phyloP scores from a whole-genome alignment of 2,329 filamentous ascomycete genomes.

The Coleophoma cylindrospora region DNA sequence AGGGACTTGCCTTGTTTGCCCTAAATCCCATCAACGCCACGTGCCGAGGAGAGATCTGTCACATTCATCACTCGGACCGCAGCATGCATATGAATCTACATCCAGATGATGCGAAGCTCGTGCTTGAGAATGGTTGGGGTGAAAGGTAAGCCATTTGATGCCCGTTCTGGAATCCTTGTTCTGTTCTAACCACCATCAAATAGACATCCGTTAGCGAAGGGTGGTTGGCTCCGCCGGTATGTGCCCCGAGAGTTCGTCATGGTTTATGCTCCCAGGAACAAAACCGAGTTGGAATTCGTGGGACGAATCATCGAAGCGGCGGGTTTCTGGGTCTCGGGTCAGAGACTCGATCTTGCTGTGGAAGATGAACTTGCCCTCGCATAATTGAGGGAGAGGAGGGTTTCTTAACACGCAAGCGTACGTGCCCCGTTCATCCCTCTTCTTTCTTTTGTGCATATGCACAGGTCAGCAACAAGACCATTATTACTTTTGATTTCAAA shows the following conservation, averaged over 20 bases:
- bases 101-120: conserved; percentile 67
- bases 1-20: conserved; percentile 72
- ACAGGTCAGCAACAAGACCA: too few relatives aligned
- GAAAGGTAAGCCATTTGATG: conserved; percentile 34
- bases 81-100: conserved; percentile 78
- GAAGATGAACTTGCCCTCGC: neutral
- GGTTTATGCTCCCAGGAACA: conserved; percentile 73
- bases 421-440: too few relatives aligned
- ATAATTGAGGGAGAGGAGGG: too few relatives aligned
- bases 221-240: conserved; percentile 60
- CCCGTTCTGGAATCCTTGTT: neutral
- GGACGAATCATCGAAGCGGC: conserved; percentile 68
- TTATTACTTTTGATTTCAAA: too few relatives aligned
- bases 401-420: too few relatives aligned
- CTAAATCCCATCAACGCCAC: conserved; percentile 60
- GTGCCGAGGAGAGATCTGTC: conserved; percentile 76
- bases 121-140: conserved; percentile 75
- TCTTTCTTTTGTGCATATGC: too few relatives aligned
- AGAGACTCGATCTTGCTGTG: conserved; percentile 12
- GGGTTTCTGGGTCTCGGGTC: conserved; percentile 56
- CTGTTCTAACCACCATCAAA: conserved; percentile 4
- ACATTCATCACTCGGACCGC: conserved; percentile 72
- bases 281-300: conserved; percentile 62
- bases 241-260: conserved; percentile 74
- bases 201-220: conserved; percentile 59